Percentiles rank a stretch among this genome's conserved stretches.
phyloP scores from a whole-genome alignment of 257 asterid species.

The Thymus mandschuricus region DNA sequence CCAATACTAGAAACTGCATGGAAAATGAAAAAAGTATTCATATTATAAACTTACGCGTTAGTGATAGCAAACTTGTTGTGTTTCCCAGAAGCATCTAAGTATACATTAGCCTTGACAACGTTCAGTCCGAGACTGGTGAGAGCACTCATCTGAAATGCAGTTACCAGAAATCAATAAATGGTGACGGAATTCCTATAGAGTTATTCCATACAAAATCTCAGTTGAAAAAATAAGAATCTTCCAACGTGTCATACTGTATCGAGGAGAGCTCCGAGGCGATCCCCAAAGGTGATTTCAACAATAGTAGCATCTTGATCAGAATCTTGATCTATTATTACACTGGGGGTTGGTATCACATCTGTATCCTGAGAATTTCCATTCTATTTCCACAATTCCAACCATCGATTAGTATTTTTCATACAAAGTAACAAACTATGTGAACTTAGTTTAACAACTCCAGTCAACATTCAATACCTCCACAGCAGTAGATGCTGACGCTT shows the following conservation, averaged over 20 bases:
- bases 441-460: conserved; percentile 20
- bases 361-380: conserved; percentile 63
- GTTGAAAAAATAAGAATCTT: not conserved
- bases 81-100: conserved; percentile 93
- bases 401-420: conserved; percentile 19
- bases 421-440: conserved; percentile 12
- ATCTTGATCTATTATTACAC: conserved; percentile 86
- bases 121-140: conserved; percentile 84
- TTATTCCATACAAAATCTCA: no score
- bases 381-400: conserved; percentile 48
- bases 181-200: conserved; percentile 9
- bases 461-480: conserved; percentile 65
- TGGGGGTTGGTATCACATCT: conserved; percentile 71
- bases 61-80: conserved; percentile 93
- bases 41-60: conserved; percentile 60
- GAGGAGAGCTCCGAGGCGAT: conserved; percentile 94
- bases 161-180: conserved; percentile 33
- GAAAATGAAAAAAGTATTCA: conserved; percentile 2
- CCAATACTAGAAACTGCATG: not conserved
- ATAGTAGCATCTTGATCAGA: conserved; percentile 87
- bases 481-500: conserved; percentile 63
- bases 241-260: conserved; percentile 64
- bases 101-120: conserved; percentile 90
- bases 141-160: conserved; percentile 77
- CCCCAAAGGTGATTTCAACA: conserved; percentile 93